phyloP scores from a whole-genome alignment of 2,329 filamentous ascomycete genomes.

The Berkeleyomyces basicola region DNA sequence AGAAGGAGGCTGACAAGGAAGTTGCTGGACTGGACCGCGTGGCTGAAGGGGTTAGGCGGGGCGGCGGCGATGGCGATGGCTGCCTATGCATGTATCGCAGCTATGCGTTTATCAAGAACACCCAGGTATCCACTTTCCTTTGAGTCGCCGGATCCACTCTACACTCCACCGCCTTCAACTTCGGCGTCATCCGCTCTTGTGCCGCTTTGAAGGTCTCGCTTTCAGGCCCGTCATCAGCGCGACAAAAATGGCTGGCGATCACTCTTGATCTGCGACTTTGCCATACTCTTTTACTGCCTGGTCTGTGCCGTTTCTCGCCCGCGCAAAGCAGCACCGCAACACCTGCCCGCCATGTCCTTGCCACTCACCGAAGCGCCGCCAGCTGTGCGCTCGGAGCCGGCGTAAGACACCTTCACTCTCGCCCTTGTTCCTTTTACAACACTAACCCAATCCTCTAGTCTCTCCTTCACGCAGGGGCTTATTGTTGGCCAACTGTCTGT shows the following conservation, averaged over 20 bases:
- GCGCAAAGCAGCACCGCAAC: not conserved
- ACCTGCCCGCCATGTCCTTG: conserved; percentile 5
- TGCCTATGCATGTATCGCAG: not conserved
- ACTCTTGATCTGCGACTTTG: not conserved
- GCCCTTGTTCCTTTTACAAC: not conserved
- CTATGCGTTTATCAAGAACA: not conserved
- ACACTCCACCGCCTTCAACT: not conserved
- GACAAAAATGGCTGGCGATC: not conserved
- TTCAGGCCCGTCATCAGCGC: not conserved
- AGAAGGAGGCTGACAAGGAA: not conserved
- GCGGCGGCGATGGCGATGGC: not conserved
- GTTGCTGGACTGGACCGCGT: not conserved
- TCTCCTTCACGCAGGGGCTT: conserved; percentile 87
- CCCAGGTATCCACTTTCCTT: not conserved
- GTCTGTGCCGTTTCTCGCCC: not conserved
- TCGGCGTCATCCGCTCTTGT: not conserved
- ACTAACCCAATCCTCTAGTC: conserved; percentile 27
- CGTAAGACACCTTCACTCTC: conserved; percentile 23
- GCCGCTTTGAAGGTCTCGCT: not conserved
- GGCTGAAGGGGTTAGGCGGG: not conserved
- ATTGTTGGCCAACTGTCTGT: conserved; percentile 87
- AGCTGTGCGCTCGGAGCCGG: conserved; percentile 25
- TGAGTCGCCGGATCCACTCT: not conserved
- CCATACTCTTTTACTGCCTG: not conserved
- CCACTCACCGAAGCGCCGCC: conserved; percentile 9